phyloP scores from a whole-genome alignment of 2,329 filamentous ascomycete genomes.

The Penicillium sp. region DNA sequence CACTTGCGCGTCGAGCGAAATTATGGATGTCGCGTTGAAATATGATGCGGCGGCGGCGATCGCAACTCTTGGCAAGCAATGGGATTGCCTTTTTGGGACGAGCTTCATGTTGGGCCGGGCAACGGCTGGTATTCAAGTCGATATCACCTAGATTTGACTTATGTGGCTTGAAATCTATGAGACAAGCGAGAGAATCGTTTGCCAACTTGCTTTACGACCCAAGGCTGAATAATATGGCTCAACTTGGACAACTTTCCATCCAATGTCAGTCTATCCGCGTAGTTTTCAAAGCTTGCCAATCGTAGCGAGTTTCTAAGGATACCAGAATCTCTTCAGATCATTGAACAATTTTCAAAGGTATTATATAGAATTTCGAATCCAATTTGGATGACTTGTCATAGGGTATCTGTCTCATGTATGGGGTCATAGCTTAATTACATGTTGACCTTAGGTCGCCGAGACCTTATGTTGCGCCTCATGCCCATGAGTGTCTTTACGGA shows the following conservation, averaged over 20 bases:
- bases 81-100: conserved; percentile 29
- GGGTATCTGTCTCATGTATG: not conserved
- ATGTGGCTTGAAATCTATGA: not conserved
- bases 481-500: not conserved
- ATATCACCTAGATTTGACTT: not conserved
- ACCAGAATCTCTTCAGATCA: not conserved
- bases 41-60: conserved; percentile 8
- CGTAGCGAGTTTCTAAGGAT: not conserved
- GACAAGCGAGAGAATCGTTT: not conserved
- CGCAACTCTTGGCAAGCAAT: conserved; percentile 36
- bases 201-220: not conserved
- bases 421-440: not conserved
- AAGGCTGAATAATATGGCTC: not conserved
- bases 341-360: not conserved
- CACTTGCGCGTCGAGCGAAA: not conserved
- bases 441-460: not conserved
- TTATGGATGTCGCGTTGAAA: not conserved
- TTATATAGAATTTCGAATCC: not conserved
- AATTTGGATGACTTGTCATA: not conserved
- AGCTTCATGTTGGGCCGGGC: conserved; percentile 29
- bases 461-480: not conserved
- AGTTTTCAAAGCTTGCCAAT: not conserved
- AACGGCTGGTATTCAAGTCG: conserved; percentile 25
- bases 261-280: no score
- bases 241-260: no score